Conservation (phyloP, 176 grass and related monocot genomes). For the Neostapfia colusana region DNA sequence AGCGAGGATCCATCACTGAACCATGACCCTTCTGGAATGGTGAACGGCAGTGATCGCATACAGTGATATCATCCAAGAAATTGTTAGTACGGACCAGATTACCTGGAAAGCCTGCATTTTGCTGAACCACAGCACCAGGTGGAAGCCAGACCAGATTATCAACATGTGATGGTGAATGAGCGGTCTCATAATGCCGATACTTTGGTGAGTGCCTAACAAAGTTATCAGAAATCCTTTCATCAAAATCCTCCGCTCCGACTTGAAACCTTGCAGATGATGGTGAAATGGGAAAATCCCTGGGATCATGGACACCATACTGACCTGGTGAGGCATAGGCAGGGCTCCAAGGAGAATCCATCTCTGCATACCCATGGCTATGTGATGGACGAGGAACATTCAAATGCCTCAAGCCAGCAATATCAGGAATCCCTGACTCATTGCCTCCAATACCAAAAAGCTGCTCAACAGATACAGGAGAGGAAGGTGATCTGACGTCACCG, state of each 20-base stretch:
- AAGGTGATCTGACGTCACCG: conserved; percentile 53
- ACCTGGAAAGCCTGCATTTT: conserved; percentile 65
- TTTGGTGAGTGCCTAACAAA: conserved; percentile 52
- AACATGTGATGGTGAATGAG: conserved; percentile 49
- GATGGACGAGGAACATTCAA: conserved; percentile 66
- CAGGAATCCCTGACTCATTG: conserved; percentile 52
- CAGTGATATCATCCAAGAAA: conserved; percentile 56
- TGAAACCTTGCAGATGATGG: conserved; percentile 69
- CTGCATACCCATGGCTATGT: conserved; percentile 59
- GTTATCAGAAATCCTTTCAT: conserved; percentile 58
- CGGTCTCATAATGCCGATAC: conserved; percentile 50
- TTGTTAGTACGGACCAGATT: conserved; percentile 56
- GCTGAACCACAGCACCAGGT: conserved; percentile 63
- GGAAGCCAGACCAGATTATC: conserved; percentile 73
- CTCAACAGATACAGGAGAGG: conserved; percentile 55
- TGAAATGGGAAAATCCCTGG: conserved; percentile 66
- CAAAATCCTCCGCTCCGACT: conserved; percentile 58
- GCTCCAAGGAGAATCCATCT: conserved; percentile 81
- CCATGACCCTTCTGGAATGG: conserved; percentile 58
- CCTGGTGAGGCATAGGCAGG: conserved; percentile 64
- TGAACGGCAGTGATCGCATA: conserved; percentile 65
- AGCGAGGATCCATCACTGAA: conserved; percentile 45
- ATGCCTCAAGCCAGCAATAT: conserved; percentile 58
- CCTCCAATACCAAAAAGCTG: conserved; percentile 57
- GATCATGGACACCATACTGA: conserved; percentile 54